Base-by-base conservation (phyloP, 768 basidiomycete species). In the Galerina marginata region DNA sequence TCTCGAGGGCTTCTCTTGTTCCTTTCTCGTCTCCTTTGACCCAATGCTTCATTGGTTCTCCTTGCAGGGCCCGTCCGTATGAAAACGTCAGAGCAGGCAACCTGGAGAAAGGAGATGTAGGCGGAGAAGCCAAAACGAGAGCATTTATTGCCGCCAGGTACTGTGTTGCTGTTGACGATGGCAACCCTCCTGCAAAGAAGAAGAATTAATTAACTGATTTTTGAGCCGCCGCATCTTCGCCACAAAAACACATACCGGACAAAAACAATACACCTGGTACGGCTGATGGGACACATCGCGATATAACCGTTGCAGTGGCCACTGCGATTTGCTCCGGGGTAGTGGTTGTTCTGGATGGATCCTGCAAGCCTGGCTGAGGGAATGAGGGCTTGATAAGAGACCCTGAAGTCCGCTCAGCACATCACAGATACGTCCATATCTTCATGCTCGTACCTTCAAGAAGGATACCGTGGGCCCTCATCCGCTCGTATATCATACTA, bases 331-430 rank as follows among this genome's bases (percentile, higher is more conserved):
- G 74, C 26, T 78, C 74, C 14, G 78, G 63, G 15, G 77, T 76
- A 1, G 73, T 73, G 26, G 61, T 73, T 7, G 62, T 65, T 38
- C 79, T 75, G 15, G 77, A 77, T 1, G 75, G 72, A 53, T 80
- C 74, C 60, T 81, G 75, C 20, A 79, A 64, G 7, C 82, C 80
- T 14, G 82, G 79, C 63, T 84, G 82, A 29, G 82, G 75, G 71
- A 83, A 84, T 1, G 81, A 83, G 4, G 81, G 81, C 56, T 84
- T 84, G 61, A 85, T 78, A 44, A 84, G 72, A 5, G 81, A 77
- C 20, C 81, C 82, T 83, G 42, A 6, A 10, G n/a, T 15, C 26
- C 16, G 11, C 7, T 54, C 36, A 38, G 14, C 37, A 42, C 3
- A 45, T n/a, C 12, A 37, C n/a, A 1, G 11, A 4, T n/a, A 5